Conservation (phyloP, 345 rosid species). For the Syzygium aromaticum region DNA sequence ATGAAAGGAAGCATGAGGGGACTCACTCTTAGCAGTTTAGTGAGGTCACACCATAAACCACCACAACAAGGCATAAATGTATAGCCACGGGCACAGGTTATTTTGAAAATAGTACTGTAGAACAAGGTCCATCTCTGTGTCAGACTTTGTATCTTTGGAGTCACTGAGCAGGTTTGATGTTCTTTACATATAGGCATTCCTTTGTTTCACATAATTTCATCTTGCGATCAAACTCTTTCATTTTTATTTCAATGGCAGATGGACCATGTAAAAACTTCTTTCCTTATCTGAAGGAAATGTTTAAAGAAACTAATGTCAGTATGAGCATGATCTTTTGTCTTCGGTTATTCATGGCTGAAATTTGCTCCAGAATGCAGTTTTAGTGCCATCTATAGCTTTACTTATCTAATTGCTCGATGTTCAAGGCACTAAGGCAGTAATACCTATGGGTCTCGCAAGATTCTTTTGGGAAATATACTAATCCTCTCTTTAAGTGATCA, state of each 20-base stretch:
- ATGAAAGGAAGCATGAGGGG: not conserved
- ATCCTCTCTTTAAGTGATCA: not conserved
- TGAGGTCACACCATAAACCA: not conserved
- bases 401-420: not conserved
- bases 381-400: not conserved
- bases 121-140: not conserved
- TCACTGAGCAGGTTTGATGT: no score
- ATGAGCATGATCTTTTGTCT: not conserved
- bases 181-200: no score
- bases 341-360: not conserved
- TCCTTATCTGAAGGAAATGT: not conserved
- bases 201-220: not conserved
- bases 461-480: not conserved
- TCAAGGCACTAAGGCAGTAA: not conserved
- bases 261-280: not conserved
- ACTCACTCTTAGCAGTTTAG: not conserved
- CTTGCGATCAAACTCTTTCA: not conserved
- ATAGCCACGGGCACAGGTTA: not conserved
- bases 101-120: not conserved
- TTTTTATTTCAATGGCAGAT: not conserved
- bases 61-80: not conserved
- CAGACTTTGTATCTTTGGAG: not conserved
- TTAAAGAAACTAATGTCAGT: not conserved
- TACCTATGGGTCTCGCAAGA: not conserved
- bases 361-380: not conserved